Evolutionary conservation across 2,329 filamentous ascomycete genomes (phyloP).

Genomic region (Microdochium nivale): DNA sequence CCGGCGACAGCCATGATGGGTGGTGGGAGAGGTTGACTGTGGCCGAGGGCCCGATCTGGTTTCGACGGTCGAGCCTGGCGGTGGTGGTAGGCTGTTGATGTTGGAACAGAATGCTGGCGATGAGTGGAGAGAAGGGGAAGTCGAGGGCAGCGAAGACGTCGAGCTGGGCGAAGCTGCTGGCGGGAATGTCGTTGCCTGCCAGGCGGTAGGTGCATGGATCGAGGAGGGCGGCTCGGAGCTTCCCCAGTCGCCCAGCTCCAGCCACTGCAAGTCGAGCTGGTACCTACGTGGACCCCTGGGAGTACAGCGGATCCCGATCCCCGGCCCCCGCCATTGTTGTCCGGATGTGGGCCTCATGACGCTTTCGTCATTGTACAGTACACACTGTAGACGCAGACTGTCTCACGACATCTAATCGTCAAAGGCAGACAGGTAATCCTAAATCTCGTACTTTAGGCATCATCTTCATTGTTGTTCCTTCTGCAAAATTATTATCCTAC

Average conservation of each 20-base stretch:
- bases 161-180: not conserved
- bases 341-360: not conserved
- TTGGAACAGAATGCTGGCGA: not conserved
- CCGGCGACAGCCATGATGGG: not conserved
- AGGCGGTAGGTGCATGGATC: not conserved
- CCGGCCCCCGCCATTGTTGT: not conserved
- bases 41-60: not conserved
- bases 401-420: not conserved
- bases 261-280: not conserved
- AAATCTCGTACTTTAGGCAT: too few relatives aligned
- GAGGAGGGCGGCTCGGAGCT: not conserved
- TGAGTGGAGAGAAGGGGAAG: not conserved
- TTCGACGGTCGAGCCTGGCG: not conserved
- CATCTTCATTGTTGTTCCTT: not conserved
- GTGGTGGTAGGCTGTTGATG: not conserved
- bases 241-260: not conserved
- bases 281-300: not conserved
- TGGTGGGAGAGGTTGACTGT: not conserved
- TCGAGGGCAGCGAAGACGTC: not conserved
- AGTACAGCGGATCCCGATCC: not conserved
- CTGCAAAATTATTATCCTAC: not conserved
- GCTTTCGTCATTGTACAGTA: not conserved
- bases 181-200: not conserved
- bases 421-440: too few relatives aligned
- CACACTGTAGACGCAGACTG: not conserved